Conservation (phyloP, 768 basidiomycete species). For the Serendipita vermifera region DNA sequence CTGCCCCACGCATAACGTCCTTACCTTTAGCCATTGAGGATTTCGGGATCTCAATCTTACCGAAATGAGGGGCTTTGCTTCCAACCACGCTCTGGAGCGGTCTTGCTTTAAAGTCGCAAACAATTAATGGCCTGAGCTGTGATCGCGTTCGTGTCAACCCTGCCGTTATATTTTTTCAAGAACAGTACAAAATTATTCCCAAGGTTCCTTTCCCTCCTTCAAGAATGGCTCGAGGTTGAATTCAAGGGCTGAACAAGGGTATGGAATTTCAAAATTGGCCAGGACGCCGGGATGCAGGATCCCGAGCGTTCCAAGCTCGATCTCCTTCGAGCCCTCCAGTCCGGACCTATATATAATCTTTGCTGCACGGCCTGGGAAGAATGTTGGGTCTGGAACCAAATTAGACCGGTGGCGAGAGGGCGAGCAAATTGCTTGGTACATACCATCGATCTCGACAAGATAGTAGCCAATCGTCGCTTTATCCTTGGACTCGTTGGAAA, state of each 20-base stretch:
- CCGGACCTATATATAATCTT: constrained; percentile 70
- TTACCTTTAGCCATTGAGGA: background rate
- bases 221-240: constrained; percentile 93
- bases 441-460: constrained; percentile 74
- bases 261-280: constrained; percentile 84
- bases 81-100: background rate
- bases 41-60: background rate
- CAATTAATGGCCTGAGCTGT: background rate
- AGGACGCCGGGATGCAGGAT: constrained; percentile 88
- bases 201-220: constrained; percentile 35
- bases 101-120: too few species aligned
- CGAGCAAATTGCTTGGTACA: constrained; percentile 12
- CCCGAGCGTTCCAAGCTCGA: constrained; percentile 77
- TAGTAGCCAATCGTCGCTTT: constrained; percentile 68
- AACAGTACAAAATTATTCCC: background rate
- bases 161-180: background rate
- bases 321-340: constrained; percentile 34
- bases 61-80: background rate
- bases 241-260: constrained; percentile 90
- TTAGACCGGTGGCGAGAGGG: background rate
- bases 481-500: constrained; percentile 40
- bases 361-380: constrained; percentile 91
- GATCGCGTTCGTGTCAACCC: background rate
- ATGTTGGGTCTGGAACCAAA: constrained; percentile 59
- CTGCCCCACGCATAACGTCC: too few species aligned